These are phyloP conservation scores for Hysterangium stoloniferum DNA, from an alignment of 768 basidiomycete genomes.

Conservation along the genomic window DNA sequence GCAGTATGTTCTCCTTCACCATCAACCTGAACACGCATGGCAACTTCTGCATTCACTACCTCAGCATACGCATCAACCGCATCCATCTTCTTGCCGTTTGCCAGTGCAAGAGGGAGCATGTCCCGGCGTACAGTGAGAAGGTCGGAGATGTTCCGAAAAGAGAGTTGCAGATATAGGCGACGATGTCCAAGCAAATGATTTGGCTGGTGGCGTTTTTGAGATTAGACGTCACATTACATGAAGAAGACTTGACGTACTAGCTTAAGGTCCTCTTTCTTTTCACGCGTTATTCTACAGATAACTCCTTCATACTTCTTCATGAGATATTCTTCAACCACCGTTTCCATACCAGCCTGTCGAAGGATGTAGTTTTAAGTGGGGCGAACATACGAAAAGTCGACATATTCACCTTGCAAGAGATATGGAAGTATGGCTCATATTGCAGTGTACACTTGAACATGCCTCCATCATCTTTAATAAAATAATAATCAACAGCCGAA, in stretches of 20 bases:
- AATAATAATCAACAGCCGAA: conserved; percentile 93
- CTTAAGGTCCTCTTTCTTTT: conserved; percentile 89
- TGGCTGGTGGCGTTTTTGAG: conserved; percentile 46
- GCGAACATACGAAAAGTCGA: neutral
- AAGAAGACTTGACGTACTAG: conserved; percentile 30
- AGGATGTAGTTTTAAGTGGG: conserved; percentile 10
- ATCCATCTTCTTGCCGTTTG: conserved; percentile 86
- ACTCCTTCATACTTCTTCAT: conserved; percentile 88
- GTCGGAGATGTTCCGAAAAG: conserved; percentile 91
- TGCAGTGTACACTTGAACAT: conserved; percentile 92
- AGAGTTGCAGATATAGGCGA: conserved; percentile 79
- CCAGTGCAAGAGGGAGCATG: conserved; percentile 78
- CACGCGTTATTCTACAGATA: conserved; percentile 67
- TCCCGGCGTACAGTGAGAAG: conserved; percentile 83
- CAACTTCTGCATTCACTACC: conserved; percentile 64
- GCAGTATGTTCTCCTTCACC: conserved; percentile 59
- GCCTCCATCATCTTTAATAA: conserved; percentile 92
- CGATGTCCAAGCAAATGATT: conserved; percentile 97
- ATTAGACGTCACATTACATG: neutral
- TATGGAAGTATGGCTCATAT: conserved; percentile 93
- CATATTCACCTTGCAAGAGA: conserved; percentile 77
- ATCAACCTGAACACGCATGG: conserved; percentile 57
- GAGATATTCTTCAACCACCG: conserved; percentile 90
- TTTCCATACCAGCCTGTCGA: conserved; percentile 71
- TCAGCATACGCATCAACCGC: conserved; percentile 98